Percentiles rank a stretch among this genome's conserved stretches.
phyloP scores from a whole-genome alignment of 139 green algal genomes.

The Prasinococcaceae sp. region DNA sequence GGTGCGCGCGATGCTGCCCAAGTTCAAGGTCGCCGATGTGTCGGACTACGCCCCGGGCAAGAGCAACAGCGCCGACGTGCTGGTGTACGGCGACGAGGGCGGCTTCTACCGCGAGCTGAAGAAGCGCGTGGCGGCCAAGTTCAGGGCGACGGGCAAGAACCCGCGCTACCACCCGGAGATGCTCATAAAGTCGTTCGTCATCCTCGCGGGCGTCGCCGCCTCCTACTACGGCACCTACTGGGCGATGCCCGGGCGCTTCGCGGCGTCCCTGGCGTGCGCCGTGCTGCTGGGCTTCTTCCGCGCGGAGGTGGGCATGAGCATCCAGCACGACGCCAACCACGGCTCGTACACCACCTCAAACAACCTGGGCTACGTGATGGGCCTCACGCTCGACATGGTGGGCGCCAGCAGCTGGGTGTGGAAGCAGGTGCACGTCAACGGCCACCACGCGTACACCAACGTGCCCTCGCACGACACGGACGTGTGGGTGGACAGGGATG shows the following conservation, averaged over 20 bases:
- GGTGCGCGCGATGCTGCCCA: conserved; percentile 27
- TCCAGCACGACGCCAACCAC: conserved; percentile 55
- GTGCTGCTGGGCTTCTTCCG: conserved; percentile 37
- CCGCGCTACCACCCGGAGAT: conserved; percentile 31
- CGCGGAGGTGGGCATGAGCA: conserved; percentile 48
- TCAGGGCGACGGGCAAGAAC: conserved; percentile 42
- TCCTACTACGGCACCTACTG: conserved; percentile 36
- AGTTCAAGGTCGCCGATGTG: conserved; percentile 40
- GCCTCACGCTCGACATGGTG: conserved; percentile 43
- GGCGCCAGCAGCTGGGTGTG: conserved; percentile 41
- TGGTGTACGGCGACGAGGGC: conserved; percentile 10
- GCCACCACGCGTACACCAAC: conserved; percentile 56
- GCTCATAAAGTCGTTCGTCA: conserved; percentile 41
- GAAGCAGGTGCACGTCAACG: conserved; percentile 61
- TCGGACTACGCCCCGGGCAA: neutral
- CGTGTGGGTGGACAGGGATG: conserved; percentile 28
- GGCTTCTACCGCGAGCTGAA: conserved; percentile 38
- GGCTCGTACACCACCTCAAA: conserved; percentile 33
- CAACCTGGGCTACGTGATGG: conserved; percentile 23
- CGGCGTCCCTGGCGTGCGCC: conserved; percentile 21
- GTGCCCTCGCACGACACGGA: conserved; percentile 48
- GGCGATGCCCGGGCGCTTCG: too few relatives aligned
- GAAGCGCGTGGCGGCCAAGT: conserved; percentile 30
- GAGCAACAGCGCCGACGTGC: neutral
- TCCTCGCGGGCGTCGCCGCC: conserved; percentile 24